Evolutionary conservation across 345 rosid genomes (phyloP).

Genomic region (Turritis glabra): DNA sequence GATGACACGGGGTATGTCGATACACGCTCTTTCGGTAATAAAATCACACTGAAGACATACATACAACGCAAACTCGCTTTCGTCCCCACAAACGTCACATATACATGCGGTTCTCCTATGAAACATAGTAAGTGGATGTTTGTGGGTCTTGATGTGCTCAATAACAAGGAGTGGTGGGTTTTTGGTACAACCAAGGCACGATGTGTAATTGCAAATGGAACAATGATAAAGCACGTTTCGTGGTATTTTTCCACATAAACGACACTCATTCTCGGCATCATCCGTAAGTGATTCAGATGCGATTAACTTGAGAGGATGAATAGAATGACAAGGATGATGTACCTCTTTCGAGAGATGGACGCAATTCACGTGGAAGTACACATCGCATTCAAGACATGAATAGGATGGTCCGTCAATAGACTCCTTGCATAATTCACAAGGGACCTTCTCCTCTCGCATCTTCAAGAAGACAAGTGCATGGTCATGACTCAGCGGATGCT

Average conservation of each 20-base stretch:
- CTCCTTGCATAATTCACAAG: neutral
- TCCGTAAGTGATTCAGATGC: neutral
- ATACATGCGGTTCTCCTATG: neutral
- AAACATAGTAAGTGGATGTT: neutral
- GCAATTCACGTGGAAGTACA: neutral
- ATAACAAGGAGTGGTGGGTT: neutral
- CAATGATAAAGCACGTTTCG: neutral
- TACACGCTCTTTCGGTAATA: neutral
- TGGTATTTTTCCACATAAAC: neutral
- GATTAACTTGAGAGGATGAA: neutral
- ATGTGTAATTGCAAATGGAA: neutral
- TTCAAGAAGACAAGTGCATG: conserved; percentile 20
- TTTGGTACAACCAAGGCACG: neutral
- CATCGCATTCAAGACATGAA: neutral
- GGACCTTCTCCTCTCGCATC: neutral
- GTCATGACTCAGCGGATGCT: conserved; percentile 3
- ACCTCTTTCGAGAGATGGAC: neutral
- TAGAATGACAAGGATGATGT: conserved; percentile 14
- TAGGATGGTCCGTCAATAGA: neutral
- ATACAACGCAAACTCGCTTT: accelerated
- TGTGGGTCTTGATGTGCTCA: neutral
- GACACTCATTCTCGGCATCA: neutral
- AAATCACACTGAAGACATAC: neutral
- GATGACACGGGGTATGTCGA: neutral
- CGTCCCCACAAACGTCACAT: neutral